Base-by-base conservation (phyloP, 495 filamentous ascomycete species). In the Penicillium daleae region DNA sequence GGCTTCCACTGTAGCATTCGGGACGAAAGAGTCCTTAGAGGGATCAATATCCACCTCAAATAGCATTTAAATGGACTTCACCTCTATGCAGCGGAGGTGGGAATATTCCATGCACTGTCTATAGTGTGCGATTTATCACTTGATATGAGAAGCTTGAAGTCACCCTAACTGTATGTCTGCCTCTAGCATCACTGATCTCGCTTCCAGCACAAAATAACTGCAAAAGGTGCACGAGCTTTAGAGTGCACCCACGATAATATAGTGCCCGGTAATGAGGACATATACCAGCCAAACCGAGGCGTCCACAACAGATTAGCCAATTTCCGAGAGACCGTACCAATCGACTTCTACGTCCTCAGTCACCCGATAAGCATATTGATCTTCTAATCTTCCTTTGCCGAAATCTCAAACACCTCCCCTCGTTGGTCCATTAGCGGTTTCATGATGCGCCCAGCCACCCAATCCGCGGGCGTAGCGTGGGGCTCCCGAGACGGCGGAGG, bases 381-480 rank as follows among this genome's bases (percentile, higher is more conserved):
- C 35, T 12, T 50, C 17, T 50, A 26, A 50, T 27, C 35, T 10
- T 32, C 31, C 51, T 19, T 21, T 35, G 29, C 35, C 35, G 37
- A 40, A 6, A 56, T 26, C 33, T 40, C 58, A 37, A 32, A 54
- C 58, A 26, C 50, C 22, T 27, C 17, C 12, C 46, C 46, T 24
- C 44, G 44, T 50, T 54, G 27, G 31, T 53, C 26, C n/a, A 21
- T 60, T 40, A 22, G 27, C 35, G 26, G 58, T 60, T 60, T 60
- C 58, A 60, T 60, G 13, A 60, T 60, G 49, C 58, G 49, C 58
- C 24, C n/a, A 9, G 48, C 49, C 22, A 24, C 49, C 58, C 58
- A 60, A 60, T 60, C 58, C 49, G 26, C 15, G 24, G n/a, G 49
- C 24, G 24, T 32, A 60, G 48, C 58, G 58, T 60, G 58, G 58